phyloP scores from a whole-genome alignment of 2,329 filamentous ascomycete genomes.

The Dothistroma pini region DNA sequence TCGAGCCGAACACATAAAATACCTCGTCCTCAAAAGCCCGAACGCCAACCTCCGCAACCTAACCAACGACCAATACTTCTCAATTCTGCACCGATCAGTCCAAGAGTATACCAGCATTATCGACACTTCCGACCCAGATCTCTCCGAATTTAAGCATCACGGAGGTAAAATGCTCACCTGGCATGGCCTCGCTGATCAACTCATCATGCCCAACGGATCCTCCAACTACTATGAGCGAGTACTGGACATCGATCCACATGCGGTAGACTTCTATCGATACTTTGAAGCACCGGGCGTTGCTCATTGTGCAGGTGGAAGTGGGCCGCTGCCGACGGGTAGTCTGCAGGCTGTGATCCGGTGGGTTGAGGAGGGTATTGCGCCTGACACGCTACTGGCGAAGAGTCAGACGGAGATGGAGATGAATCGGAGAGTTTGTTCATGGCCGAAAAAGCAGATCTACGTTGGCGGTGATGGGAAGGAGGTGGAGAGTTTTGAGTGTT shows the following conservation, averaged over 20 bases:
- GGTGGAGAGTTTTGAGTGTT: constrained; percentile 13
- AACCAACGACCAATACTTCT: constrained; percentile 27
- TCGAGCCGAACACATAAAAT: constrained; percentile 33
- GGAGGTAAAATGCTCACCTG: constrained; percentile 45
- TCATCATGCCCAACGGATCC: constrained; percentile 39
- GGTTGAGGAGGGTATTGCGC: constrained; percentile 32
- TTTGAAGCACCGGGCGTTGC: constrained; percentile 40
- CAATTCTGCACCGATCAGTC: constrained; percentile 20
- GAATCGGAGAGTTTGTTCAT: constrained; percentile 13
- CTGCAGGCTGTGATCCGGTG: constrained; percentile 25
- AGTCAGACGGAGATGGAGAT: background rate
- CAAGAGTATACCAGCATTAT: constrained; percentile 37
- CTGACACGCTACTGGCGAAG: constrained; percentile 19
- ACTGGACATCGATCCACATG: constrained; percentile 24
- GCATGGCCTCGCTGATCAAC: constrained; percentile 41
- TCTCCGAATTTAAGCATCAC: constrained; percentile 35
- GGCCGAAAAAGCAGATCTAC: constrained; percentile 20
- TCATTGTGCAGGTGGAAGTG: constrained; percentile 37
- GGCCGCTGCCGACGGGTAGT: constrained; percentile 22
- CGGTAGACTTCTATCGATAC: constrained; percentile 36
- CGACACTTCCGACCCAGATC: constrained; percentile 38
- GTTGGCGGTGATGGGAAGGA: constrained; percentile 12
- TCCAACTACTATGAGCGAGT: constrained; percentile 39
- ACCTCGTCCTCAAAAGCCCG: constrained; percentile 35
- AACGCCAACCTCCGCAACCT: constrained; percentile 34